Conservation (phyloP, 2,329 filamentous ascomycete genomes). For the Hyphodiscus sp. region DNA sequence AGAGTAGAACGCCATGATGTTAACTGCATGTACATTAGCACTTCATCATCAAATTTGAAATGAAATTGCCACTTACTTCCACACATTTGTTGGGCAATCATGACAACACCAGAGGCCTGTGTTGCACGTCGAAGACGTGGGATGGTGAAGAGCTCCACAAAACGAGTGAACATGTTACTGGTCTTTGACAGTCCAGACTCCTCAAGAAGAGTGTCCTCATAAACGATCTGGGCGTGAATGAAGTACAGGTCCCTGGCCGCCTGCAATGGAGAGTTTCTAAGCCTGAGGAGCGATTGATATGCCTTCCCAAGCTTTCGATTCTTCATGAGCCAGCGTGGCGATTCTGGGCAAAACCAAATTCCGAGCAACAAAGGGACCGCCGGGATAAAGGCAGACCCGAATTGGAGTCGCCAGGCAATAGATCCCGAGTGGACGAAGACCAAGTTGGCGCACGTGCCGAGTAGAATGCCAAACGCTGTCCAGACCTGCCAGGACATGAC, state of each 20-base stretch:
- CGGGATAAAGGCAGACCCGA: constrained; percentile 57
- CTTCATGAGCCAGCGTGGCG: constrained; percentile 45
- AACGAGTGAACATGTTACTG: constrained; percentile 54
- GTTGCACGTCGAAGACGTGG: constrained; percentile 66
- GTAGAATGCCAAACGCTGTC: constrained; percentile 55
- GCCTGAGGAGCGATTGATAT: constrained; percentile 52
- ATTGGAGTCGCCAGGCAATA: constrained; percentile 56
- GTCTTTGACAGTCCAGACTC: constrained; percentile 36
- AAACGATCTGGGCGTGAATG: constrained; percentile 44
- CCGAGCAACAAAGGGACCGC: constrained; percentile 51
- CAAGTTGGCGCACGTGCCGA: constrained; percentile 36
- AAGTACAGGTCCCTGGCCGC: constrained; percentile 58
- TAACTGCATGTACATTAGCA: constrained; percentile 30
- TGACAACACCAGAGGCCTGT: constrained; percentile 69
- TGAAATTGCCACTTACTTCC: constrained; percentile 12
- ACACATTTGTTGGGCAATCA: constrained; percentile 44
- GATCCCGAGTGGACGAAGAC: constrained; percentile 44
- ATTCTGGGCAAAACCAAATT: constrained; percentile 59
- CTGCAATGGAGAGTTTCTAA: constrained; percentile 53
- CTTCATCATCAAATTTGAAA: background rate
- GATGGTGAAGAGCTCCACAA: constrained; percentile 61
- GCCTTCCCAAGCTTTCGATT: constrained; percentile 36
- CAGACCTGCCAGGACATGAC: constrained; percentile 82
- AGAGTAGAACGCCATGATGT: constrained; percentile 71
- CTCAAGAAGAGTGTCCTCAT: constrained; percentile 22